A percentile compares a stretch with the other conserved stretches of the same genome.
Evolutionary conservation across 495 filamentous ascomycete genomes (phyloP).

Genomic region (Lasiosphaeris hirsuta): DNA sequence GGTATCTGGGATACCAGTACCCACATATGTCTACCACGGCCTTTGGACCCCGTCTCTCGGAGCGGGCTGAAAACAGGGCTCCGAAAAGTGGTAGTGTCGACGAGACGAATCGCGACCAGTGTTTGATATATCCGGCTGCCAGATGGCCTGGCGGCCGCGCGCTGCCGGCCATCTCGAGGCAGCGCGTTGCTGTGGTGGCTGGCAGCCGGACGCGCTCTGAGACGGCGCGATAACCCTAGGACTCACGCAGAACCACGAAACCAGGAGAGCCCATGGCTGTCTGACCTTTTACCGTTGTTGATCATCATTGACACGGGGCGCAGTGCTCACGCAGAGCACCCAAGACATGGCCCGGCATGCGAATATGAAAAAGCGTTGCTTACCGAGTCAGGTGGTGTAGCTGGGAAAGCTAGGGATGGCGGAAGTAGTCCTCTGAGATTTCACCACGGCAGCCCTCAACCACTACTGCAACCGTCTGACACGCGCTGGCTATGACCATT

Average conservation of each 20-base stretch:
- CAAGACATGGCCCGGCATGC: constrained; percentile 3
- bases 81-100: constrained; percentile 26
- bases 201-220: constrained; percentile 26
- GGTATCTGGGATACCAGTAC: constrained; percentile 2
- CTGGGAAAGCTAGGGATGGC: neutral
- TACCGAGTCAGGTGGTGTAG: constrained; percentile 4
- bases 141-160: constrained; percentile 1
- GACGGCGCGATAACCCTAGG: constrained; percentile 20
- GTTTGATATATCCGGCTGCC: constrained; percentile 26
- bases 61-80: constrained; percentile 19
- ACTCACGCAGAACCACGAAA: constrained; percentile 39
- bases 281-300: constrained; percentile 60
- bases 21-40: constrained; percentile 31
- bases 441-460: neutral
- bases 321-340: neutral
- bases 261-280: constrained; percentile 39
- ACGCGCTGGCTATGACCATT: constrained; percentile 5
- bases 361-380: constrained; percentile 6
- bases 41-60: constrained; percentile 28
- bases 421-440: neutral
- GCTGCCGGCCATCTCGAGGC: constrained; percentile 21
- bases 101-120: constrained; percentile 11
- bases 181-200: constrained; percentile 10
- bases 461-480: constrained; percentile 5
- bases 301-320: constrained; percentile 51